Evolutionary conservation across 2,329 filamentous ascomycete species (phyloP).

Genomic region (Akanthomyces muscarius): DNA sequence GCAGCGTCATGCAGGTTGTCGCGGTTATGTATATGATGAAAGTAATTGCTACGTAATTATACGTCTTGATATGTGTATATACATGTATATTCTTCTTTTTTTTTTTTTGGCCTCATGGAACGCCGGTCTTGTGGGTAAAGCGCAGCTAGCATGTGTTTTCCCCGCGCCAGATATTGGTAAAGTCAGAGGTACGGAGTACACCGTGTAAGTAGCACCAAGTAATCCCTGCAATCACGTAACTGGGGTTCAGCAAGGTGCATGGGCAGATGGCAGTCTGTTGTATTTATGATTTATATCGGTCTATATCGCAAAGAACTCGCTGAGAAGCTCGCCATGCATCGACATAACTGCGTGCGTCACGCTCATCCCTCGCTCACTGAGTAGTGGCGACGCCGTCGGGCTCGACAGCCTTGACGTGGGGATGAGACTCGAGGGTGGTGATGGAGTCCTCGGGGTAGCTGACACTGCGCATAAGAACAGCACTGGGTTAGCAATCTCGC

Average conservation of each 20-base stretch:
- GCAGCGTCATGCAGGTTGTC: background rate
- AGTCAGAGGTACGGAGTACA: background rate
- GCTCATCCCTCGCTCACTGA: slow-evolving; percentile 49
- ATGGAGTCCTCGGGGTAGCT: slow-evolving; percentile 66
- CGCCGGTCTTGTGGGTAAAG: background rate
- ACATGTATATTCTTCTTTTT: background rate
- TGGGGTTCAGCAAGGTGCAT: slow-evolving; percentile 1
- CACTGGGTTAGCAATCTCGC: slow-evolving; percentile 3
- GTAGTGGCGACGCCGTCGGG: slow-evolving; percentile 65
- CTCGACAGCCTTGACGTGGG: slow-evolving; percentile 74
- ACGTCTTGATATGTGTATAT: background rate
- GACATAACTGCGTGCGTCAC: background rate
- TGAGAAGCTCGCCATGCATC: background rate
- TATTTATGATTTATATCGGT: background rate
- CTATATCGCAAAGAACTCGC: background rate
- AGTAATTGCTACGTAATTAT: background rate
- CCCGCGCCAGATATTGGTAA: background rate
- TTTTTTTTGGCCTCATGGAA: background rate
- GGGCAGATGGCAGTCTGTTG: background rate
- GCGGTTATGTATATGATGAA: background rate
- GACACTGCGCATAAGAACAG: slow-evolving; percentile 50
- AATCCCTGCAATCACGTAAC: background rate
- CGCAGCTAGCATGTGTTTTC: background rate
- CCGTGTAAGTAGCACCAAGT: background rate
- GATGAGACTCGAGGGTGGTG: slow-evolving; percentile 60